Conservation (phyloP, 495 filamentous ascomycete genomes). For the Elasticomyces elasticus region DNA sequence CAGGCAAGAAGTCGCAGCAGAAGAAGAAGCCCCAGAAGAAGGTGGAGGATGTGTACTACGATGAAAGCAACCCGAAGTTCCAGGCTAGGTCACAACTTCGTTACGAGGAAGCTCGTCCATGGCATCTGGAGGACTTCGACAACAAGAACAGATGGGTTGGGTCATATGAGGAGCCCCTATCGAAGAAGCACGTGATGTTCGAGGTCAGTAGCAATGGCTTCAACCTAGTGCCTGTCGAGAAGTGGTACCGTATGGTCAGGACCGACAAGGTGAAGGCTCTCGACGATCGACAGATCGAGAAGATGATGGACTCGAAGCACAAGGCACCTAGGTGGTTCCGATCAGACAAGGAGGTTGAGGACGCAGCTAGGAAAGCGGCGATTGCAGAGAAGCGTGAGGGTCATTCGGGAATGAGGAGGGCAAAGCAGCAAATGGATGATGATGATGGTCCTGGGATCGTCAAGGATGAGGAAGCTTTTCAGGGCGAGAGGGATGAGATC, state of each 20-base stretch:
- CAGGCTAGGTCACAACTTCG: constrained; percentile 68
- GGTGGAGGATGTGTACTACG: constrained; percentile 48
- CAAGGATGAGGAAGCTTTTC: constrained; percentile 41
- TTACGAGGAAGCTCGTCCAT: constrained; percentile 91
- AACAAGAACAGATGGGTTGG: constrained; percentile 89
- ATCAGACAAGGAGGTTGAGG: constrained; percentile 46
- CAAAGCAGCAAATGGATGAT: constrained; percentile 33
- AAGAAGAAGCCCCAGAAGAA: constrained; percentile 65
- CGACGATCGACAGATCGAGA: constrained; percentile 78
- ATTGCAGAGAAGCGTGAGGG: constrained; percentile 27
- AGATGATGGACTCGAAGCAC: constrained; percentile 60
- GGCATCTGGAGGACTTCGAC: constrained; percentile 94
- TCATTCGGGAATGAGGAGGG: constrained; percentile 39
- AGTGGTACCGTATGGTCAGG: constrained; percentile 84
- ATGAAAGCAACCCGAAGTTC: constrained; percentile 58
- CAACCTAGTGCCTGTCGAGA: constrained; percentile 81
- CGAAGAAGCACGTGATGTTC: constrained; percentile 66
- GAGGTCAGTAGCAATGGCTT: constrained; percentile 56
- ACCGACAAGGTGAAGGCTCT: constrained; percentile 75
- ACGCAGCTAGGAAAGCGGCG: constrained; percentile 33
- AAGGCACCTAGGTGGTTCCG: constrained; percentile 30
- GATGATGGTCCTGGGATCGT: constrained; percentile 53
- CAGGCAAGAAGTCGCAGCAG: constrained; percentile 45
- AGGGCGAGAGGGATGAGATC: constrained; percentile 34
- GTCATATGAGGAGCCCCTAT: constrained; percentile 74